phyloP scores from a whole-genome alignment of 2,329 filamentous ascomycete species.

The Chrysosporium keratinophilum region DNA sequence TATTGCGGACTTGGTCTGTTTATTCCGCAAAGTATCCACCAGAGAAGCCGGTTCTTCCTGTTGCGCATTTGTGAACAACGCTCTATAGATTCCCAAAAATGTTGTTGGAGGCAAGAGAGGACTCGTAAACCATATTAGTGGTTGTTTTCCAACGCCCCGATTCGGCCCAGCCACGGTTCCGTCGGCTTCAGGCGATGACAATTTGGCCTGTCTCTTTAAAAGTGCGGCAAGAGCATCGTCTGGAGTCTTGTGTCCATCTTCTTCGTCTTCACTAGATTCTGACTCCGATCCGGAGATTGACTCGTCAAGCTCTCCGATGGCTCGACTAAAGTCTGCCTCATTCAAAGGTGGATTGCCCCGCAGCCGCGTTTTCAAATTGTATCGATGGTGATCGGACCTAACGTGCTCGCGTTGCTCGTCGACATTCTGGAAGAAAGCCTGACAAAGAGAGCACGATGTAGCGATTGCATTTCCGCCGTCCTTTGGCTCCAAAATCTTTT shows the following conservation, averaged over 20 bases:
- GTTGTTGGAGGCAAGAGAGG: slow-evolving; percentile 63
- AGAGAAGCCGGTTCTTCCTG: slow-evolving; percentile 54
- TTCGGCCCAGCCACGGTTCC: slow-evolving; percentile 40
- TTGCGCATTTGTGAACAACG: slow-evolving; percentile 65
- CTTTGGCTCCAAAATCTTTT: slow-evolving; percentile 24
- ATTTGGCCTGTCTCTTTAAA: slow-evolving; percentile 70
- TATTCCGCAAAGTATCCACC: slow-evolving; percentile 58
- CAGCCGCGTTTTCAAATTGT: slow-evolving; percentile 88
- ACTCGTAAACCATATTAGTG: slow-evolving; percentile 77
- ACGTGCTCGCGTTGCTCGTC: slow-evolving; percentile 77
- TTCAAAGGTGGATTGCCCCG: slow-evolving; percentile 60
- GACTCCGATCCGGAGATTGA: slow-evolving; percentile 73
- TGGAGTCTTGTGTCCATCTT: slow-evolving; percentile 34
- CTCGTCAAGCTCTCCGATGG: slow-evolving; percentile 79
- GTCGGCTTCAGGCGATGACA: slow-evolving; percentile 45
- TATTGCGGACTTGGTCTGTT: slow-evolving; percentile 60
- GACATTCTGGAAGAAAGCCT: slow-evolving; percentile 58
- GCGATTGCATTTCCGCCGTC: slow-evolving; percentile 40
- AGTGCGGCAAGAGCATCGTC: slow-evolving; percentile 57
- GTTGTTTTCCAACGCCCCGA: slow-evolving; percentile 54
- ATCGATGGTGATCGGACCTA: slow-evolving; percentile 82
- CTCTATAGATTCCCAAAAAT: slow-evolving; percentile 76
- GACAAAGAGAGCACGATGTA: slow-evolving; percentile 73
- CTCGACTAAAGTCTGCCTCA: slow-evolving; percentile 75
- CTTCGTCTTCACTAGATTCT: slow-evolving; percentile 56